phyloP scores from a whole-genome alignment of 306 rosid species.

The Bauhinia variegata region DNA sequence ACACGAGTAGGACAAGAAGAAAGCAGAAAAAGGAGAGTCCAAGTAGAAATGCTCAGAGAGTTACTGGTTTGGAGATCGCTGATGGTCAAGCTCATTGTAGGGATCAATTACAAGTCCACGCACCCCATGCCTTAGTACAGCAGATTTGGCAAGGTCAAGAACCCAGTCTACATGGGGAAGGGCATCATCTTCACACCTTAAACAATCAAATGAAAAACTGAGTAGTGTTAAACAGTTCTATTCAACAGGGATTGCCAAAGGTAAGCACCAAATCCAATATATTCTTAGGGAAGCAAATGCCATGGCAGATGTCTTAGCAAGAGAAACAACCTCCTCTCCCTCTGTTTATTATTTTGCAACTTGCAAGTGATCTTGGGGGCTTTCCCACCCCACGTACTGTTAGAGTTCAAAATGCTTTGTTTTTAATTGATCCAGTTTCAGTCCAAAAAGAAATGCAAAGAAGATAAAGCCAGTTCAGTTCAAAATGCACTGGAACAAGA shows the following conservation, averaged over 20 bases:
- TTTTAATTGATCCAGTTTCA: no score
- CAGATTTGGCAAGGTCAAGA: conserved; percentile 86
- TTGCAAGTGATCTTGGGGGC: no score
- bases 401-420: no score
- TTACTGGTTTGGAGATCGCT: conserved; percentile 85
- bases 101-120: conserved; percentile 99
- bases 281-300: no score
- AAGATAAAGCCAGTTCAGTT: conserved; percentile 15
- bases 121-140: conserved; percentile 89
- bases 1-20: background rate
- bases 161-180: conserved; percentile 89
- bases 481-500: background rate
- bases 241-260: conserved; percentile 29
- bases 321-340: no score
- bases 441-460: background rate
- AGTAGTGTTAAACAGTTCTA: conserved; percentile 27
- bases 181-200: conserved; percentile 87
- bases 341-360: no score
- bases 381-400: no score
- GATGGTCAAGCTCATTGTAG: conserved; percentile 97
- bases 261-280: background rate
- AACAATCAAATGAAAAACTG: conserved; percentile 5
- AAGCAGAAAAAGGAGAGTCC: background rate
- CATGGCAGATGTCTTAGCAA: no score
- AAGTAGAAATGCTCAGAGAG: conserved; percentile 37